These are phyloP conservation scores for Juglanconis juglandina DNA, from an alignment of 2,329 filamentous ascomycete species.

Conservation along the genomic window DNA sequence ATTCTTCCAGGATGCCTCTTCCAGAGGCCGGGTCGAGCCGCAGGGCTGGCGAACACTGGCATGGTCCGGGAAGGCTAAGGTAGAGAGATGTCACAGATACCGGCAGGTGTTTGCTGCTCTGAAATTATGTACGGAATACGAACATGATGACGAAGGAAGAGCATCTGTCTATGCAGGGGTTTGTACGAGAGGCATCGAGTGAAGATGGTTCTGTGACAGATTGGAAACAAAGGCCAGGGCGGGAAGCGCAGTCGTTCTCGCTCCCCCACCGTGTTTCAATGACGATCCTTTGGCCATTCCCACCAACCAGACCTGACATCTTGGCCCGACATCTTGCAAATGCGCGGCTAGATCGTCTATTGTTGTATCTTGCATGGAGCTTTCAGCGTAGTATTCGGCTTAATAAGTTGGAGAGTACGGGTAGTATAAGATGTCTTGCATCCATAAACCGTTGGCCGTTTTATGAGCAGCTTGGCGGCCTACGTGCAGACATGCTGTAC, in stretches of 20 bases:
- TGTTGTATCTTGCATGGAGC: not conserved
- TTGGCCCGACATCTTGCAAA: not conserved
- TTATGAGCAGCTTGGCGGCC: not conserved
- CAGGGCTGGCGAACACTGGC: not conserved
- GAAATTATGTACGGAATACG: no score
- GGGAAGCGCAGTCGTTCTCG: slow-evolving; percentile 1
- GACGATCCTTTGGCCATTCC: not conserved
- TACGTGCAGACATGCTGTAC: not conserved
- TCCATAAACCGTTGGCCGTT: not conserved
- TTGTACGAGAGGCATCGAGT: not conserved
- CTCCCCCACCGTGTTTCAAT: slow-evolving; percentile 13
- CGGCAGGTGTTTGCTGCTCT: not conserved
- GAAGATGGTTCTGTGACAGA: slow-evolving; percentile 14
- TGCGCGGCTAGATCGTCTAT: not conserved
- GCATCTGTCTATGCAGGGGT: not conserved
- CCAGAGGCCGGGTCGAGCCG: no score
- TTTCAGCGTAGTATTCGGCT: no score
- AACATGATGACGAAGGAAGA: no score
- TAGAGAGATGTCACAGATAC: not conserved
- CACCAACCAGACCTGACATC: not conserved
- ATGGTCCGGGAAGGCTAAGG: not conserved
- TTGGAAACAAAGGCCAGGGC: slow-evolving; percentile 14
- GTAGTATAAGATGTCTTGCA: not conserved
- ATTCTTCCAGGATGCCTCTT: no score
- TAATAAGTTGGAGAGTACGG: no score